Base-by-base conservation (phyloP, 2,329 filamentous ascomycete genomes). In the Zasmidium angulare region DNA sequence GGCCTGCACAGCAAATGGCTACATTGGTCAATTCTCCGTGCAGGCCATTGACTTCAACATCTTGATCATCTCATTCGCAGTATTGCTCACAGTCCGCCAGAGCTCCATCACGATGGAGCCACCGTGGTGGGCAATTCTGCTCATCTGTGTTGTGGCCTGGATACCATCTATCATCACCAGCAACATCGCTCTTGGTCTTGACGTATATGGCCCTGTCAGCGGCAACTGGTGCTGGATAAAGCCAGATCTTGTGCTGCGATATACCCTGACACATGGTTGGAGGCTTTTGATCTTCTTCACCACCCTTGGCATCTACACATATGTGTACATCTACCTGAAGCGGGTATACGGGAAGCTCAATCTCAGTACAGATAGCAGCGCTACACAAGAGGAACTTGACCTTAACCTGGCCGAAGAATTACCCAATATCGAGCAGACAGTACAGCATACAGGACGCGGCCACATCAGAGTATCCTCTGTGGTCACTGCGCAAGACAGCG, bases 171-270 rank as follows among this genome's bases (percentile, higher is more conserved):
- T 76, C 2, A 72, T 74, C 14, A 79, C 77, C 1, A 73, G 75
- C 36, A 67, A 64, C 55, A 68, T 67, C 17, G 71, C 67, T 29
- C 68, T 72, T 22, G 70, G 50, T n/a, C 64, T 72, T 62, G 60
- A 69, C 22, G 61, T 66, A 11, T 72, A 75, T 55, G 73, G 69
- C 2, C 75, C 75, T 26, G 76, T 79, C 1, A 77, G 76, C 2
- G 78, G 78, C 0, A 80, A 81, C 58, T 81, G 79, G 78, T 81
- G 79, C 66, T 81, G 79, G 79, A 80, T 81, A 59, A 67, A 72
- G 12, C 62, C 69, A 12, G 63, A 70, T 1, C 63, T 70, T 23
- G 74, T 73, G 12, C 69, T 79, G n/a, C 75, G 79, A 23, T 81
- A 81, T 58, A 74, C 68, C 1, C 69, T 81, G 51, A 77, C 76